Percentiles rank a stretch among this genome's conserved stretches.
phyloP scores from a whole-genome alignment of 768 basidiomycete genomes.

The Rubroboletus pulcherrimus region DNA sequence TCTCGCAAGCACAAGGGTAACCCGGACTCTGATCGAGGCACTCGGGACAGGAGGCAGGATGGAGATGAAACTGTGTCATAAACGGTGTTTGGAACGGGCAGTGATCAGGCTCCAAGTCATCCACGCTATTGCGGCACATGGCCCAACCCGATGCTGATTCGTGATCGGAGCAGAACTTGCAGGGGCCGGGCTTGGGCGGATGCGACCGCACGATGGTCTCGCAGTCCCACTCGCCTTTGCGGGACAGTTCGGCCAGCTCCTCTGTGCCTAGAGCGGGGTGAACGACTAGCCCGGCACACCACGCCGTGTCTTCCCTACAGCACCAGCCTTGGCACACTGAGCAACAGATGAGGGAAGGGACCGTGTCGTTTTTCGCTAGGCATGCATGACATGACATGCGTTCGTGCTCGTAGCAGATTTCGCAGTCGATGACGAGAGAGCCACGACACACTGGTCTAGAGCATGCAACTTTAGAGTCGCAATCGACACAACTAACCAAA shows the following conservation, averaged over 20 bases:
- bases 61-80: background rate
- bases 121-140: background rate
- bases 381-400: constrained; percentile 7
- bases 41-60: constrained; percentile 2
- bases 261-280: constrained; percentile 7
- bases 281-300: constrained; percentile 15
- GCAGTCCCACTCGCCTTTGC: constrained; percentile 1
- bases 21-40: background rate
- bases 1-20: background rate
- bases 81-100: constrained; percentile 10
- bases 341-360: constrained; percentile 8
- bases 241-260: constrained; percentile 1
- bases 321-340: constrained; percentile 4
- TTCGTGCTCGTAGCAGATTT: constrained; percentile 1
- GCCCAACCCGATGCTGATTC: background rate
- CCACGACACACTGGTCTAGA: background rate
- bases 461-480: constrained; percentile 8
- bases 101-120: background rate
- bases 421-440: background rate
- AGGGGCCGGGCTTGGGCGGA: constrained; percentile 9
- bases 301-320: constrained; percentile 11
- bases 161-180: background rate
- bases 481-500: constrained; percentile 6
- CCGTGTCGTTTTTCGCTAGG: background rate
- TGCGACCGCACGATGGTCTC: constrained; percentile 15